Evolutionary conservation across 1,139 yeast species (phyloP), one percentile per base, ranked within the genome.

Genomic region (Hyphopichia pseudoburtonii): DNA sequence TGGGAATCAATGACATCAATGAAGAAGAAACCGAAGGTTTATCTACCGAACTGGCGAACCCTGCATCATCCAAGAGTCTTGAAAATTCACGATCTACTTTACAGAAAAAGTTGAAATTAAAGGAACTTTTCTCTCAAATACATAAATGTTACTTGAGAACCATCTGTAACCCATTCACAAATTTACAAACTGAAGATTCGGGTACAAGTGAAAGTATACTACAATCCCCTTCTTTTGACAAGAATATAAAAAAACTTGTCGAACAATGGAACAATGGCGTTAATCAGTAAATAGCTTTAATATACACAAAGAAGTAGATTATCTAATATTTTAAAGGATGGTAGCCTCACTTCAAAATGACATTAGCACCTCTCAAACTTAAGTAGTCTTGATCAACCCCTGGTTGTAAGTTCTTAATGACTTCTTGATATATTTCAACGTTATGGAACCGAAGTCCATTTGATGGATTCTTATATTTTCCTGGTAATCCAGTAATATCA

Each of bases 361-460:
- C 90, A 56, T 89, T 86, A 28, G 96, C 97, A 33, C 88, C 89
- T 49, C 98, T 73, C 45, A 92, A 68, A 48, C 86, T 86, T 54
- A 92, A 70, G 57, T 89, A 92, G 58, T 88, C 95, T 62, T 92
- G 97, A 62, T 92, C 97, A 15, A 86, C 87, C 19, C 97, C 96
- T 1, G 95, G 86, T 1, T 90, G 83, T 80, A 92, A 78, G 44
- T 80, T 78, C 56, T 81, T 82, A 42, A 86, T 78, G 18, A 88
- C 86, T 42, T 82, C 76, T 39, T 82, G 86, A 60, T 80, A 92
- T 24, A 94, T 82, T 60, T 92, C 98, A 35, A 80, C 81, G 54
- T 92, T 83, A 62, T 86, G 81, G 60, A 80, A 92, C 39, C 96
- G 67, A 42, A 92, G 66, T 30, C 87, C 85, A 52, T 82, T 86